These are phyloP conservation scores for Lepidium aucheri DNA, from an alignment of 345 rosid species.

Conservation along the genomic window DNA sequence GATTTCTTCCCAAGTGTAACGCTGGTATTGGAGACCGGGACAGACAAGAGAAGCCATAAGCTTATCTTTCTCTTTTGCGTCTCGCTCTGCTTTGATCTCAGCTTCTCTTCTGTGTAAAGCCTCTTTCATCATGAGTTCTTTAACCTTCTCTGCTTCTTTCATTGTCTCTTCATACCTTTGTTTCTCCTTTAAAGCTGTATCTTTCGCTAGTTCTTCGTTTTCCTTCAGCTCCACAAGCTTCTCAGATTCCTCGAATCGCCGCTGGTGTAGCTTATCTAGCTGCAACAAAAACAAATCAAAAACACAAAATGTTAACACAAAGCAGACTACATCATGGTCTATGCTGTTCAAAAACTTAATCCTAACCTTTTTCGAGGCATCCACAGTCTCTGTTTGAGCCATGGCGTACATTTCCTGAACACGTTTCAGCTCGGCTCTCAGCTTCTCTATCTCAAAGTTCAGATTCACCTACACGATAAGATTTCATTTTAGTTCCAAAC, in stretches of 20 bases:
- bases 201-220: conserved; percentile 45
- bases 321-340: not conserved
- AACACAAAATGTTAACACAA: not conserved
- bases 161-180: conserved; percentile 47
- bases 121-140: conserved; percentile 44
- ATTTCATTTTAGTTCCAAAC: not conserved
- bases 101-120: conserved; percentile 51
- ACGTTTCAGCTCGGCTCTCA: conserved; percentile 75
- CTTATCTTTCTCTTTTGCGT: conserved; percentile 61
- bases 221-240: conserved; percentile 45
- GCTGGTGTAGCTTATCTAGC: conserved; percentile 44
- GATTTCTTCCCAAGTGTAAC: conserved; percentile 29
- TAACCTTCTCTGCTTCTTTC: conserved; percentile 47
- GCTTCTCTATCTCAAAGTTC: conserved; percentile 81
- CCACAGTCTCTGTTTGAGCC: conserved; percentile 70
- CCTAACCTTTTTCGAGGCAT: conserved; percentile 71
- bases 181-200: conserved; percentile 53
- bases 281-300: conserved; percentile 18
- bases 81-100: conserved; percentile 47
- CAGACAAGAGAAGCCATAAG: conserved; percentile 33
- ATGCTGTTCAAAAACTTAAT: not conserved
- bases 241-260: conserved; percentile 39
- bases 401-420: conserved; percentile 66
- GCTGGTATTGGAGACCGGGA: conserved; percentile 21
- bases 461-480: conserved; percentile 41